Conservation (phyloP, 1,284 basidiomycete genomes). For the Ganoderma meredithae region DNA sequence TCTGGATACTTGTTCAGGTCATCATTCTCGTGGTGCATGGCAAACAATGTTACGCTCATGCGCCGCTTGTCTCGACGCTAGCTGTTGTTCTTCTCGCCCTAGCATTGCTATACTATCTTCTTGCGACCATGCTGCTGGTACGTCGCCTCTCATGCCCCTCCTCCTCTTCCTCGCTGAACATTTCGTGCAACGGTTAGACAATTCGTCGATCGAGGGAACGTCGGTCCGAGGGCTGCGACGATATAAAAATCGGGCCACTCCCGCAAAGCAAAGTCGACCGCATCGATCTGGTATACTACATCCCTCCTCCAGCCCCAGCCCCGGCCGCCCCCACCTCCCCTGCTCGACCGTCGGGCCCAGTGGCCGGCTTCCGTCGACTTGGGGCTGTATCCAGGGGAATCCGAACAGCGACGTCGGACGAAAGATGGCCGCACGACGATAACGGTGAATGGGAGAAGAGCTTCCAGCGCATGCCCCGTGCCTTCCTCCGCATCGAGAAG, state of each 20-base stretch:
- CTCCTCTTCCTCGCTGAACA: neutral
- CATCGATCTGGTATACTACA: slow-evolving; percentile 81
- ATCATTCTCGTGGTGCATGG: neutral
- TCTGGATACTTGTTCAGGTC: neutral
- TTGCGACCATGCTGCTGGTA: slow-evolving; percentile 44
- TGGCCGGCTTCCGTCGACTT: slow-evolving; percentile 14
- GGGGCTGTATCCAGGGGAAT: neutral
- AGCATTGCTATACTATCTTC: slow-evolving; percentile 70
- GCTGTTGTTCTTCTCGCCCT: slow-evolving; percentile 59
- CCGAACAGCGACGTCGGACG: neutral
- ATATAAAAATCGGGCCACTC: slow-evolving; percentile 61
- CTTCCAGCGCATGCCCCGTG: slow-evolving; percentile 55
- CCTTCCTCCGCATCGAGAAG: slow-evolving; percentile 69
- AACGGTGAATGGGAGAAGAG: slow-evolving; percentile 48
- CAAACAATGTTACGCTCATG: neutral
- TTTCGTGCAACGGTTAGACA: too few species aligned
- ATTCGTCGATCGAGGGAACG: neutral
- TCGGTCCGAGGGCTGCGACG: slow-evolving; percentile 34
- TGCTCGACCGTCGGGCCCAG: slow-evolving; percentile 52
- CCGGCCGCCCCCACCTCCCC: slow-evolving; percentile 47
- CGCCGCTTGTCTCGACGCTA: neutral
- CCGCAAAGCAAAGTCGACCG: slow-evolving; percentile 69
- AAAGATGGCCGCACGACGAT: slow-evolving; percentile 25
- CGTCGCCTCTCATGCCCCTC: neutral
- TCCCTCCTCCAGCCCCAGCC: slow-evolving; percentile 65